Percentiles rank a stretch among this genome's conserved stretches.
Conservation (phyloP, 345 rosid genomes). For the Heritiera littoralis region DNA sequence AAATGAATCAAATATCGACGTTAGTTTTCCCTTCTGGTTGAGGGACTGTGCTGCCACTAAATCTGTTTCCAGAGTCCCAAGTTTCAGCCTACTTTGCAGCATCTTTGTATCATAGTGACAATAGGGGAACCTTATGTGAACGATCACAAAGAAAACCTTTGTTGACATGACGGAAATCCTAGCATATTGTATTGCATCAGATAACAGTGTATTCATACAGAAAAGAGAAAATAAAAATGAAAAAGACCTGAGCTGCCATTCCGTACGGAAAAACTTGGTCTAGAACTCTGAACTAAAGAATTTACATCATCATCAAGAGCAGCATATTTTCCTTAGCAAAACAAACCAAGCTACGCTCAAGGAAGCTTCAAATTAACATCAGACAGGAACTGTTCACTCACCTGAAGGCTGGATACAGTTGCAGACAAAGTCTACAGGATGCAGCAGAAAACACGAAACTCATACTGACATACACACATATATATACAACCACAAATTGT, state of each 20-base stretch:
- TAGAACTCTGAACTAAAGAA: not conserved
- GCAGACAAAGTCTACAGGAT: not conserved
- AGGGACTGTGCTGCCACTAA: not conserved
- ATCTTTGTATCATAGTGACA: not conserved
- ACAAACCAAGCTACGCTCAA: not conserved
- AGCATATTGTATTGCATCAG: not conserved
- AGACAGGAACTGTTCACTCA: not conserved
- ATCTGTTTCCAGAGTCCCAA: not conserved
- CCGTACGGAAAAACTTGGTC: not conserved
- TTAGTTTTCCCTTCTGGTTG: not conserved
- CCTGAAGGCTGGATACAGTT: not conserved
- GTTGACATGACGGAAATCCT: not conserved
- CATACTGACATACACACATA: not conserved
- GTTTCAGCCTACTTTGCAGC: not conserved
- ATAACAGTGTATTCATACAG: not conserved
- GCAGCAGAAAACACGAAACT: constrained; percentile 4
- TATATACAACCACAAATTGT: not conserved
- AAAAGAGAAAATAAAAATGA: not conserved
- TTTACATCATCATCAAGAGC: not conserved
- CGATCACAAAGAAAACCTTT: not conserved
- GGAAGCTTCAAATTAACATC: constrained; percentile 5
- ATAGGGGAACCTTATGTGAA: not conserved
- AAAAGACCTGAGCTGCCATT: not conserved
- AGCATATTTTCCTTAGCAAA: not conserved
- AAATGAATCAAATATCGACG: not conserved